Percentiles rank a stretch among this genome's conserved stretches.
Conservation (phyloP, 805 yeast genomes). For the Sugiyamaella americana region DNA sequence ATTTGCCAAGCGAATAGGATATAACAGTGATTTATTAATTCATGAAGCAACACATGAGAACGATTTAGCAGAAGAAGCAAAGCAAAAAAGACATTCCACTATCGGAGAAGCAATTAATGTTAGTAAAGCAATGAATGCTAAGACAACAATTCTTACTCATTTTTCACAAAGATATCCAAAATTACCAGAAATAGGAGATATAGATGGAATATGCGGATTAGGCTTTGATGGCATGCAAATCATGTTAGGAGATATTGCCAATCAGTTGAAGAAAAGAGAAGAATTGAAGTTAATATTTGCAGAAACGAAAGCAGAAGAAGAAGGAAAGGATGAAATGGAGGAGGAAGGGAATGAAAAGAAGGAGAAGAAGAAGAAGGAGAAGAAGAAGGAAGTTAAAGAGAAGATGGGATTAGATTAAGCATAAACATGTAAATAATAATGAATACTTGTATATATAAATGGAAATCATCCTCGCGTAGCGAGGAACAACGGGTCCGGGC, state of each 20-base stretch:
- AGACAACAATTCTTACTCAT: conserved; percentile 73
- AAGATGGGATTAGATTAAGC: too few species aligned
- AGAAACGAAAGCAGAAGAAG: conserved; percentile 6
- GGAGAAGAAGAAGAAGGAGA: too few species aligned
- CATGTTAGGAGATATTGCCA: conserved; percentile 39
- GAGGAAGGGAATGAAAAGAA: too few species aligned
- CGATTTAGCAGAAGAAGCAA: conserved; percentile 69
- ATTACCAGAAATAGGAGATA: conserved; percentile 33
- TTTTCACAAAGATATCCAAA: conserved; percentile 85
- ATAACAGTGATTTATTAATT: conserved; percentile 61
- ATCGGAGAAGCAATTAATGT: conserved; percentile 77
- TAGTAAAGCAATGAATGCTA: conserved; percentile 64
- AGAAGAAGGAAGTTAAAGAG: too few species aligned
- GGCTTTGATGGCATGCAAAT: conserved; percentile 66
- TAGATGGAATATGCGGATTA: conserved; percentile 26
- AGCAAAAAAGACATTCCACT: conserved; percentile 78
- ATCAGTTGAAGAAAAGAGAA: conserved; percentile 23
- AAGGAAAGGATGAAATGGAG: too few species aligned
- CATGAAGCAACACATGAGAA: conserved; percentile 94
- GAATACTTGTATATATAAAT: too few species aligned
- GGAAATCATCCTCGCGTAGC: too few species aligned
- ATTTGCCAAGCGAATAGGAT: conserved; percentile 61
- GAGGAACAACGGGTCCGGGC: too few species aligned
- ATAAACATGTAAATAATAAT: too few species aligned
- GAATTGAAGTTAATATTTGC: conserved; percentile 19